Base-by-base conservation (phyloP, 345 rosid species). In the Mallotus nudiflorus region DNA sequence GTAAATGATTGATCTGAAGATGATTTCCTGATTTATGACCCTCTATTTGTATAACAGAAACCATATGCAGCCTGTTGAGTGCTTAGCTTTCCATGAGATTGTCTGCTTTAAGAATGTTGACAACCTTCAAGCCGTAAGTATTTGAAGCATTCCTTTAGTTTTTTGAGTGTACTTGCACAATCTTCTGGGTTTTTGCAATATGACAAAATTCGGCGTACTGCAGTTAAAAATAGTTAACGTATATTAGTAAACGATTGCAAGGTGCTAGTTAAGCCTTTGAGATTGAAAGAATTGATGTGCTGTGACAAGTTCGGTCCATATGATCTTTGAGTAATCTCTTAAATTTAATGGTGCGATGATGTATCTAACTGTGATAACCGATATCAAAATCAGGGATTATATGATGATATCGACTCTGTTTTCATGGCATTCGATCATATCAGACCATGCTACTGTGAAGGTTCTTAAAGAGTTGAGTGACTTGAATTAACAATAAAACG, bases 11-110 rank as follows among this genome's bases (percentile, higher is more conserved):
- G 16, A 22, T 14, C 25, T n/a, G 33, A 19, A 20, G 42, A 33
- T 72, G 70, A 28, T 31, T 68, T n/a, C 16, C 46, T 31, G 29
- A 69, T 54, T 16, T 40, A 7, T 44, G 19, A 49, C 56, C 35
- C 40, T 53, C 19, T 42, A 5, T 75, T 52, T 77, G 53, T 79
- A 80, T 58, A 65, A 74, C 85, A 92, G 97, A 81, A 87, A 85
- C 72, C 74, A 83, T 67, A 77, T 95, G 96, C 86, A 70, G 82
- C 97, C 99, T 16, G 70, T 85, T 78, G 97, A 95, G 81, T 81
- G 85, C 75, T 20, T 74, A 52, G 82, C 89, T 72, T 85, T 85
- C 65, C 88, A 92, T 54, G 99, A 92, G 78, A 80, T 87, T 64
- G 67, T 89, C 75, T 95, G 97, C 85, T 95, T 89, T 84, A 86